Base-by-base conservation (phyloP, 140 eudicot species). In the Erigeron philadelphicus region DNA sequence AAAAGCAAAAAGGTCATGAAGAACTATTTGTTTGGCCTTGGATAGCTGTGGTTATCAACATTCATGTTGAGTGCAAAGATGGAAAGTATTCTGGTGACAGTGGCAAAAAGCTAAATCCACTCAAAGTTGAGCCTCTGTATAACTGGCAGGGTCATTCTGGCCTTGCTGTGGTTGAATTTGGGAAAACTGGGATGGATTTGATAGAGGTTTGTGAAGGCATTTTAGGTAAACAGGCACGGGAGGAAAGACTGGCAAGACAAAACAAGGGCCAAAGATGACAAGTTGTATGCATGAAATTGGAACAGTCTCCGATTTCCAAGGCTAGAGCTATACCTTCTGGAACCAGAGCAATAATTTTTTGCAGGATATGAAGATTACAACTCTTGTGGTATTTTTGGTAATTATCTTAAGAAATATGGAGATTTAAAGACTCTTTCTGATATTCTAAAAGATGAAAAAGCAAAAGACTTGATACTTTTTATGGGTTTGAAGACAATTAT, bases 211-310 rank as follows among this genome's bases (percentile, higher is more conserved):
- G 95, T 82, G 59, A 93, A 76, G 48, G 54, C 72, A 9, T 89
- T 89, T 82, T 95, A 86, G 61, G 49, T 57, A 23, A 70, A 78
- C 17, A 65, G 61, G 44, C 83, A 68, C 50, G 96, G 96, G 17
- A 93, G 80, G 74, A 62, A 66, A 31, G 84, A 83, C 61, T 93
- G 85, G 86, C 59, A 21, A 7, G 38, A 67, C 46, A 11, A 9
- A 21, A 45, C 60, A 21, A 80, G 71, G 65, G 8, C 45, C 13
- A 85, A 55, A 75, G 96, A 88, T 15, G 85, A 71, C 43, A 78
- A 84, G 53, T 61, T 88, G 53, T 92, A 84, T 81, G 93, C 84
- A 10, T 88, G 95, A 96, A 77, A n/a, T n/a, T n/a, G n/a, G n/a
- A n/a, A n/a, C n/a, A n/a, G n/a, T n/a, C n/a, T n/a, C n/a, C n/a